phyloP scores from a whole-genome alignment of 192 early-diverging fungal genomes.

The Fimicolochytrium jonesii region DNA sequence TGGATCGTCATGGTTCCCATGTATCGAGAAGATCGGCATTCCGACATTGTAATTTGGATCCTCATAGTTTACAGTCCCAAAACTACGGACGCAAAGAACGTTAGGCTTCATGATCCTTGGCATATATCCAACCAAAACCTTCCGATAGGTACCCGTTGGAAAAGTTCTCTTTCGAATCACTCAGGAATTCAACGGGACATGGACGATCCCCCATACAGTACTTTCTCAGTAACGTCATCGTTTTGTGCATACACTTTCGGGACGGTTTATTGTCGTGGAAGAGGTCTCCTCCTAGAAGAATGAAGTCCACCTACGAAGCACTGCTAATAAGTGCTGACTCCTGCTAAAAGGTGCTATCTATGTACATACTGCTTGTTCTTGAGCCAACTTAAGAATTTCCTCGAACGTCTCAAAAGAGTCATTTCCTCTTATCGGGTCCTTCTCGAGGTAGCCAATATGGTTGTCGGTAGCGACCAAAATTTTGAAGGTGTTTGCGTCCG shows the following conservation, averaged over 20 bases:
- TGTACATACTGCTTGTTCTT: constrained; percentile 42
- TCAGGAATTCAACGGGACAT: constrained; percentile 68
- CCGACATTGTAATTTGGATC: constrained; percentile 82
- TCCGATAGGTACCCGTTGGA: constrained; percentile 45
- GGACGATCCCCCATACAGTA: constrained; percentile 55
- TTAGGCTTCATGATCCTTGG: too few relatives aligned
- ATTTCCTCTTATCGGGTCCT: constrained; percentile 76
- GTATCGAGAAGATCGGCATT: constrained; percentile 91
- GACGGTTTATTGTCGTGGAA: constrained; percentile 96
- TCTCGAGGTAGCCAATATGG: constrained; percentile 89
- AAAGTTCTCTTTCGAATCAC: constrained; percentile 71
- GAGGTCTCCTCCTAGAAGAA: constrained; percentile 90
- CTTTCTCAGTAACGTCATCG: constrained; percentile 64
- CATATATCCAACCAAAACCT: not conserved
- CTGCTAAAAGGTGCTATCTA: not conserved
- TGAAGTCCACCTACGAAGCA: constrained; percentile 78
- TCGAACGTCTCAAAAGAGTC: constrained; percentile 84
- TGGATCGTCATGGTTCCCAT: constrained; percentile 97
- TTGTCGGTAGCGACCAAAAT: constrained; percentile 92
- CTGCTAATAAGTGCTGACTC: not conserved
- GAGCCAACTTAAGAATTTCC: constrained; percentile 81
- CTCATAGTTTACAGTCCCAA: constrained; percentile 74
- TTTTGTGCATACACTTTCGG: constrained; percentile 64
- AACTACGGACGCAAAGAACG: too few relatives aligned
- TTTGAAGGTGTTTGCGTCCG: constrained; percentile 19